A percentile compares a stretch with the other conserved stretches of the same genome.
Conservation (phyloP, 768 basidiomycete genomes). For the Podaxis mareebaensis region DNA sequence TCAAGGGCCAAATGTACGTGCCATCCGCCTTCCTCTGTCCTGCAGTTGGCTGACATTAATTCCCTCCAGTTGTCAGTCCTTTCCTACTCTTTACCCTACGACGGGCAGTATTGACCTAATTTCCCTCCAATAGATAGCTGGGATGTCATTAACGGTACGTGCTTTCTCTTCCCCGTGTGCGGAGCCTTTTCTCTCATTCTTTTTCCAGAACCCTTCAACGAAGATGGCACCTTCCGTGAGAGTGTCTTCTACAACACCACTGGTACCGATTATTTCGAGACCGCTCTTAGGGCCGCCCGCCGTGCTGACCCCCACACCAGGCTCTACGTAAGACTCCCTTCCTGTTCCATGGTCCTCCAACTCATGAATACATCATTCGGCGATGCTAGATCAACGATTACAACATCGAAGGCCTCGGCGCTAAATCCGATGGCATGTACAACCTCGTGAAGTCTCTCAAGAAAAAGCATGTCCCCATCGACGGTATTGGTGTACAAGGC, state of each 20-base stretch:
- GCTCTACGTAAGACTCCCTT: conserved; percentile 43
- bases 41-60: neutral
- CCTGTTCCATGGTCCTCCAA: neutral
- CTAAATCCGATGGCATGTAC: conserved; percentile 58
- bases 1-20: conserved; percentile 49
- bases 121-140: conserved; percentile 35
- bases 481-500: conserved; percentile 57
- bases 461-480: conserved; percentile 45
- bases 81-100: no score
- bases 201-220: conserved; percentile 51
- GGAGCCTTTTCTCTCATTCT: neutral
- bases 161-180: neutral
- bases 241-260: conserved; percentile 56
- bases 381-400: conserved; percentile 37
- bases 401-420: conserved; percentile 42
- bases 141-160: conserved; percentile 52
- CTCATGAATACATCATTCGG: neutral
- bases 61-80: conserved; percentile 20
- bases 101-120: neutral
- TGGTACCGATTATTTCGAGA: conserved; percentile 44
- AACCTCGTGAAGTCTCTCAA: conserved; percentile 49
- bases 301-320: conserved; percentile 56
- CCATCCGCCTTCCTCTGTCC: neutral
- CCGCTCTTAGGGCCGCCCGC: conserved; percentile 53
- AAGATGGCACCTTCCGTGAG: conserved; percentile 57